These are phyloP conservation scores for Aspergillus felis DNA, from an alignment of 2,329 filamentous ascomycete genomes.

Conservation along the genomic window DNA sequence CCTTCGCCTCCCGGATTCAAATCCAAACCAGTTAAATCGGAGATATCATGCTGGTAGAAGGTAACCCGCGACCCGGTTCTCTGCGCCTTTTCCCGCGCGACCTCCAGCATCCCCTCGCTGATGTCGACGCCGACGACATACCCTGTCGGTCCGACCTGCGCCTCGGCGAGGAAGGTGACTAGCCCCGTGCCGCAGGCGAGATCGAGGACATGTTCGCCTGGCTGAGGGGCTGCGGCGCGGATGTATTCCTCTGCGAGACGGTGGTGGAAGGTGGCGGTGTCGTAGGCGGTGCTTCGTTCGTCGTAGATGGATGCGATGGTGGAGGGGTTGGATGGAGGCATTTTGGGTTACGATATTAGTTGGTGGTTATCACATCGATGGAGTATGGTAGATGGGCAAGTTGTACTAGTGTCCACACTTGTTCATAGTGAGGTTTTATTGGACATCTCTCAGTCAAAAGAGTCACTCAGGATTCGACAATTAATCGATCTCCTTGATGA, in stretches of 20 bases:
- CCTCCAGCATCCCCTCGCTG: constrained; percentile 3
- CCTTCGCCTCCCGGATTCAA: background rate
- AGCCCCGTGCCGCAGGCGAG: constrained; percentile 5
- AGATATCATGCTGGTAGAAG: constrained; percentile 5
- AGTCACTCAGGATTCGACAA: too few relatives aligned
- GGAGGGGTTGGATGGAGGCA: background rate
- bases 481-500: background rate
- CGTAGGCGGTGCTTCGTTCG: constrained; percentile 3
- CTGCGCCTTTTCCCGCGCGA: constrained; percentile 1
- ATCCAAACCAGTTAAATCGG: background rate
- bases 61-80: background rate
- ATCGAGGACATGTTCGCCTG: background rate
- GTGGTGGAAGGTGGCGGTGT: background rate
- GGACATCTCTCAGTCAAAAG: too few relatives aligned
- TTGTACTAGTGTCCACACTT: too few relatives aligned
- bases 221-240: background rate
- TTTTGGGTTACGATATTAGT: too few relatives aligned
- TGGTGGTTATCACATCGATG: too few relatives aligned
- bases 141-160: background rate
- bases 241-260: constrained; percentile 4
- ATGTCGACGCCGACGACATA: constrained; percentile 2
- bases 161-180: background rate
- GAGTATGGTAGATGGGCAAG: too few relatives aligned
- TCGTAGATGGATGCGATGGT: constrained; percentile 4
- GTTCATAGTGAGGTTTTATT: too few relatives aligned